Percentiles rank a stretch among this genome's conserved stretches.
phyloP scores from a whole-genome alignment of 176 grass and related monocot genomes.

The Avena insularis region DNA sequence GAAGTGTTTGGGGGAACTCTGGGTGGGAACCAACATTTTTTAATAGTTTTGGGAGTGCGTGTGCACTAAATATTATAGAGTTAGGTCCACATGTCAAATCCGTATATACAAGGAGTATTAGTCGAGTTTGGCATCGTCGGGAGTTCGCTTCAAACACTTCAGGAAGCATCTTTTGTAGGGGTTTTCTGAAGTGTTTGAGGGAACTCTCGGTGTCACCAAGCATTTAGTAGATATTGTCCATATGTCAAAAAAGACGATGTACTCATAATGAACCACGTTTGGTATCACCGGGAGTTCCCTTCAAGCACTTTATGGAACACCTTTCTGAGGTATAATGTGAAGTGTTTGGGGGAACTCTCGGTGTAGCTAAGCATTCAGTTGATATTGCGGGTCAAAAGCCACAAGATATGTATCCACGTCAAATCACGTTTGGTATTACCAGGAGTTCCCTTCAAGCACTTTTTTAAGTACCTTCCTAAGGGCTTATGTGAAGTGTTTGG shows the following conservation, averaged over 20 bases:
- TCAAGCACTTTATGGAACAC: constrained; percentile 32
- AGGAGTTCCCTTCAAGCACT: background rate
- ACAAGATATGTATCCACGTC: background rate
- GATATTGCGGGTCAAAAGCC: background rate
- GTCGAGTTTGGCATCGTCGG: too few relatives aligned
- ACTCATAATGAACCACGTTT: too few relatives aligned
- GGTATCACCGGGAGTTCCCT: constrained; percentile 34
- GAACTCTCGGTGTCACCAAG: too few relatives aligned
- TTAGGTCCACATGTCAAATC: too few relatives aligned
- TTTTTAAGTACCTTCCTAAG: background rate
- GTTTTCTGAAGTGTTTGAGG: too few relatives aligned
- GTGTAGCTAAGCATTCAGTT: background rate
- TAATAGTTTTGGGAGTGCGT: too few relatives aligned
- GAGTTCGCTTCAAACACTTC: too few relatives aligned
- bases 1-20: constrained; percentile 30
- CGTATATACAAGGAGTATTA: too few relatives aligned
- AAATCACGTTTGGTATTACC: background rate
- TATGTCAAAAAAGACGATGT: too few relatives aligned
- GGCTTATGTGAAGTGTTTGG: background rate
- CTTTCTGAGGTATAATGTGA: background rate
- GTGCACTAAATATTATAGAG: too few relatives aligned
- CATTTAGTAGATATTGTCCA: too few relatives aligned
- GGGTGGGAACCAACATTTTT: background rate
- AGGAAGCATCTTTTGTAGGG: too few relatives aligned
- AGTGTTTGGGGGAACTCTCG: background rate